phyloP scores from a whole-genome alignment of 2,329 filamentous ascomycete species.

The Penicillium sp. region DNA sequence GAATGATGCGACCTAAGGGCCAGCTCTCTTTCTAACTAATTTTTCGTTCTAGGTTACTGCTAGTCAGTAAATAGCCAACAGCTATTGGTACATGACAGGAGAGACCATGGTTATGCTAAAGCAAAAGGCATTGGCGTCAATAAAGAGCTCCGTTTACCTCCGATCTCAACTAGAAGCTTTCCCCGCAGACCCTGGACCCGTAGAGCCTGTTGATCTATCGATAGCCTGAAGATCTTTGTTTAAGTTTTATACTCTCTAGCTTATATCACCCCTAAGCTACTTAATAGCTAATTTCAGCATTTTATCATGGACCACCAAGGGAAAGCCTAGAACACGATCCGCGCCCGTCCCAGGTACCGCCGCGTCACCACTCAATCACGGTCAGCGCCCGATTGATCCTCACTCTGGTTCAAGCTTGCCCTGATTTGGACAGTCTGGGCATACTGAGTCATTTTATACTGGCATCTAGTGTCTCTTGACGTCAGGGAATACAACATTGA shows the following conservation, averaged over 20 bases:
- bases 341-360: neutral
- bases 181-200: constrained; percentile 1
- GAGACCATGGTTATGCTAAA: neutral
- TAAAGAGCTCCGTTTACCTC: neutral
- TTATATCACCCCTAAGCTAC: neutral
- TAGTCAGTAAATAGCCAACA: neutral
- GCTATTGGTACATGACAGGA: neutral
- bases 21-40: neutral
- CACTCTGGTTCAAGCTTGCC: neutral
- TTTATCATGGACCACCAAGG: neutral
- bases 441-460: neutral
- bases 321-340: neutral
- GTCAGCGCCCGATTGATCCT: neutral
- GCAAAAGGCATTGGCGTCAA: constrained; percentile 5
- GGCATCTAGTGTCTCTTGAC: neutral
- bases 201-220: neutral
- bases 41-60: neutral
- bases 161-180: neutral
- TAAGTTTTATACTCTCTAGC: neutral
- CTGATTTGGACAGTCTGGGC: neutral
- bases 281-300: neutral
- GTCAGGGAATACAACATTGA: neutral
- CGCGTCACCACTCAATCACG: constrained; percentile 1
- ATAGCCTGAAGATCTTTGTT: neutral
- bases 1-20: constrained; percentile 6